phyloP scores from a whole-genome alignment of 1,284 basidiomycete species.

The Hymenochaete sp. region DNA sequence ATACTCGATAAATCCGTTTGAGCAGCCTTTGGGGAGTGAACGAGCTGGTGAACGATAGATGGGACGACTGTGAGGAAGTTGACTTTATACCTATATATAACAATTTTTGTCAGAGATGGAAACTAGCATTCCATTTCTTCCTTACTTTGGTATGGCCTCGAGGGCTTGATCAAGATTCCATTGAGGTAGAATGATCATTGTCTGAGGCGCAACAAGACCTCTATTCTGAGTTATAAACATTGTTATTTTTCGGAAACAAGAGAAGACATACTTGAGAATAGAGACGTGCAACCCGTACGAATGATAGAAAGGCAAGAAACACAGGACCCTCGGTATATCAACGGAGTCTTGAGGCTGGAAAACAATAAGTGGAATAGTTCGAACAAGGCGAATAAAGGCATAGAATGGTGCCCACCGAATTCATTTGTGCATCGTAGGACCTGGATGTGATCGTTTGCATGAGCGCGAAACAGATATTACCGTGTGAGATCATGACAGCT shows the following conservation, averaged over 20 bases:
- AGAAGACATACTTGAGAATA: slow-evolving; percentile 31
- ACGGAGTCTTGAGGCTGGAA: not conserved
- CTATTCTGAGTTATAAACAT: slow-evolving; percentile 19
- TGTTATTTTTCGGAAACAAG: not conserved
- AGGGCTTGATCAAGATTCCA: slow-evolving; percentile 48
- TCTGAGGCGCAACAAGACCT: slow-evolving; percentile 34
- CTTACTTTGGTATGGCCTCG: slow-evolving; percentile 36
- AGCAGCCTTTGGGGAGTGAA: slow-evolving; percentile 42
- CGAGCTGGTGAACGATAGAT: slow-evolving; percentile 57
- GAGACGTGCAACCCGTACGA: slow-evolving; percentile 51
- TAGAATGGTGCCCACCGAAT: slow-evolving; percentile 17
- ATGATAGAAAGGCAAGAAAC: slow-evolving; percentile 62
- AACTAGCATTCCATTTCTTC: slow-evolving; percentile 14
- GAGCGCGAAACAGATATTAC: slow-evolving; percentile 49
- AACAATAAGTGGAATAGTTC: not conserved
- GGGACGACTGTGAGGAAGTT: slow-evolving; percentile 48
- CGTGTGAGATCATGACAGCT: slow-evolving; percentile 73
- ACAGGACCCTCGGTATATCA: slow-evolving; percentile 32
- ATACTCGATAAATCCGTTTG: slow-evolving; percentile 50
- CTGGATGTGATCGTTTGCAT: slow-evolving; percentile 32
- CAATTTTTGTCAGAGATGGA: not conserved
- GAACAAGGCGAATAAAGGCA: too few relatives aligned
- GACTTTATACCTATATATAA: slow-evolving; percentile 39
- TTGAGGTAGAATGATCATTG: slow-evolving; percentile 45
- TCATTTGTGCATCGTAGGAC: slow-evolving; percentile 22